Conservation (phyloP, 768 basidiomycete genomes). For the Panus rudis region DNA sequence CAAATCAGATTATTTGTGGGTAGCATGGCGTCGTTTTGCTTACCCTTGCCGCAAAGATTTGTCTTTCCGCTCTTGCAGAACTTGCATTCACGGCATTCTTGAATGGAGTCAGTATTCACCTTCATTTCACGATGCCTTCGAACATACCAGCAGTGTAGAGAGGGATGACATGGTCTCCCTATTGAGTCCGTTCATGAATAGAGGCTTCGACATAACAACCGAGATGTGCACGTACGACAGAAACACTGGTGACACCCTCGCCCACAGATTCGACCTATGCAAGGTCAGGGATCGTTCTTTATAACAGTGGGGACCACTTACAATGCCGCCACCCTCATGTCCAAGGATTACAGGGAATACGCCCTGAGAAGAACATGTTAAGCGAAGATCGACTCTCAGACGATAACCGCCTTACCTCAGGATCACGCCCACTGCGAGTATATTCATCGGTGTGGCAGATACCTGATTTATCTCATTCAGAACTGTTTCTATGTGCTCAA, state of each 20-base stretch:
- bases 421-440: conserved; percentile 91
- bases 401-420: conserved; percentile 55
- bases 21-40: conserved; percentile 1
- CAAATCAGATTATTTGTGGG: neutral
- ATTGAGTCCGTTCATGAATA: neutral
- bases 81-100: conserved; percentile 92
- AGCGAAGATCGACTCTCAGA: conserved; percentile 8
- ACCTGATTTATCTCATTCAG: conserved; percentile 32
- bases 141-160: conserved; percentile 83
- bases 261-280: conserved; percentile 92
- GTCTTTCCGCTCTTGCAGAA: conserved; percentile 99
- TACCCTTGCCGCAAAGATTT: conserved; percentile 94
- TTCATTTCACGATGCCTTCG: neutral
- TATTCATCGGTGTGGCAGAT: conserved; percentile 99
- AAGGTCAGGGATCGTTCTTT: conserved; percentile 4
- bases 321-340: conserved; percentile 90
- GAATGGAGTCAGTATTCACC: neutral
- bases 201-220: neutral
- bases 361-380: conserved; percentile 40
- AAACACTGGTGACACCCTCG: conserved; percentile 82
- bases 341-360: conserved; percentile 90
- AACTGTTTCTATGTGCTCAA: conserved; percentile 1
- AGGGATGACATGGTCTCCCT: conserved; percentile 96
- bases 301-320: conserved; percentile 29
- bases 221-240: conserved; percentile 33